Evolutionary conservation across 2,329 filamentous ascomycete genomes (phyloP).

Genomic region (Hypoxylon sp.): DNA sequence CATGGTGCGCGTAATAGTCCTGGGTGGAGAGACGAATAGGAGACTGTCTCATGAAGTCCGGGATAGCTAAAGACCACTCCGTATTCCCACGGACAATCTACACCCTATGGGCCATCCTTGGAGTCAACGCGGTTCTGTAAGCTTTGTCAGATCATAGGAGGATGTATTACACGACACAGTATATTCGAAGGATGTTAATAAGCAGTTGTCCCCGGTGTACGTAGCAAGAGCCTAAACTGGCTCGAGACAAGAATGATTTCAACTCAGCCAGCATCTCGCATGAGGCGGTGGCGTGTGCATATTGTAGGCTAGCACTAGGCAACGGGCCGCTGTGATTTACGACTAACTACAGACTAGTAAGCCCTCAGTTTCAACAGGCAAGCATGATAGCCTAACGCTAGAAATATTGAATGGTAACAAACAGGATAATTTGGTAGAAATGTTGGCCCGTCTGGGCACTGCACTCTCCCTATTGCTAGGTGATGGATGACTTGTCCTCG

Average conservation of each 20-base stretch:
- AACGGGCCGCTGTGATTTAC: slow-evolving; percentile 36
- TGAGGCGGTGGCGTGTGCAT: slow-evolving; percentile 28
- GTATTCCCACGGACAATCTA: slow-evolving; percentile 21
- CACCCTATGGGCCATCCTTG: slow-evolving; percentile 14
- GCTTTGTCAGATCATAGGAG: slow-evolving; percentile 43
- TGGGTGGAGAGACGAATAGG: slow-evolving; percentile 31
- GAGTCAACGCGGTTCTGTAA: slow-evolving; percentile 34
- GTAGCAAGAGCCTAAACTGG: slow-evolving; percentile 5
- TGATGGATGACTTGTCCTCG: slow-evolving; percentile 15
- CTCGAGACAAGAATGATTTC: slow-evolving; percentile 20
- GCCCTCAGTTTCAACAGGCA: slow-evolving; percentile 30
- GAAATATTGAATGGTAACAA: slow-evolving; percentile 38
- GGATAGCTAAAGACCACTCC: slow-evolving; percentile 26
- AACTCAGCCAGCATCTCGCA: slow-evolving; percentile 30
- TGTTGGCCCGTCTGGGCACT: slow-evolving; percentile 38
- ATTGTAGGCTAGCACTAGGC: slow-evolving; percentile 28
- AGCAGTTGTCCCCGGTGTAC: slow-evolving; percentile 10
- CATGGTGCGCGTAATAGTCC: slow-evolving; percentile 14
- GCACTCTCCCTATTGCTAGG: slow-evolving; percentile 23
- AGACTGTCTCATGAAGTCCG: slow-evolving; percentile 41
- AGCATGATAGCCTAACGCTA: slow-evolving; percentile 27
- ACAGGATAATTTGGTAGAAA: slow-evolving; percentile 43
- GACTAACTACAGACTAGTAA: slow-evolving; percentile 39
- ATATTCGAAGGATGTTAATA: slow-evolving; percentile 25
- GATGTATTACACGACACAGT: slow-evolving; percentile 21